Conservation (phyloP, 495 filamentous ascomycete genomes). For the Aspergillus coremiiformis region DNA sequence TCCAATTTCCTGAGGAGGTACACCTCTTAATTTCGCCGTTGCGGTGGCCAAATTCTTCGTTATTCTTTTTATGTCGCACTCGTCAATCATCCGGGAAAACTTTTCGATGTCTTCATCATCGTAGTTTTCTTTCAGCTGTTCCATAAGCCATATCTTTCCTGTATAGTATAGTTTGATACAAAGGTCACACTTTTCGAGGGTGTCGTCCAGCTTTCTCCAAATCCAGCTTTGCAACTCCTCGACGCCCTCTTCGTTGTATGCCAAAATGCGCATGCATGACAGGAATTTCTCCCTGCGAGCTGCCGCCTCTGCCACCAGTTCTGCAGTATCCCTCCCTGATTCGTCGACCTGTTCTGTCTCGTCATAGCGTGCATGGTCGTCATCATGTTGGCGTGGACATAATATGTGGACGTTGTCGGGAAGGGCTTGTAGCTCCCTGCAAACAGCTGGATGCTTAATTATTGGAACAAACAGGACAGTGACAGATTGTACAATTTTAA, state of each 20-base stretch:
- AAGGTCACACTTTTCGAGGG: constrained; percentile 64
- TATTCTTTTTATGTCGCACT: constrained; percentile 57
- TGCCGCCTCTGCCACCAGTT: constrained; percentile 41
- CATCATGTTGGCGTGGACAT: constrained; percentile 40
- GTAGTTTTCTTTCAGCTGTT: constrained; percentile 53
- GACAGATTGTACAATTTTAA: not conserved
- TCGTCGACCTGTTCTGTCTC: constrained; percentile 29
- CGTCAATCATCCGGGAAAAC: constrained; percentile 49
- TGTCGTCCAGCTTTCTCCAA: constrained; percentile 40
- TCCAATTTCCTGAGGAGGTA: constrained; percentile 41
- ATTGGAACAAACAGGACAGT: not conserved
- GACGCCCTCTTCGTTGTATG: constrained; percentile 55
- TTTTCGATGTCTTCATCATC: constrained; percentile 55
- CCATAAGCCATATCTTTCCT: constrained; percentile 54
- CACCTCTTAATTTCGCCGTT: constrained; percentile 38
- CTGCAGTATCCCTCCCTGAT: constrained; percentile 25
- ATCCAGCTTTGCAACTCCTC: constrained; percentile 53
- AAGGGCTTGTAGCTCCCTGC: constrained; percentile 39
- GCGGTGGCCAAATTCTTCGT: constrained; percentile 46
- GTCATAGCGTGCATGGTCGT: constrained; percentile 50
- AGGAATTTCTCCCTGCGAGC: constrained; percentile 51
- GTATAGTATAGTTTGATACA: constrained; percentile 79
- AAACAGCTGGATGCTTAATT: not conserved
- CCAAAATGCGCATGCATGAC: constrained; percentile 59
- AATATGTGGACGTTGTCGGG: constrained; percentile 42